phyloP scores from a whole-genome alignment of 331 rosid species.

The Rhamnella rubrinervis region DNA sequence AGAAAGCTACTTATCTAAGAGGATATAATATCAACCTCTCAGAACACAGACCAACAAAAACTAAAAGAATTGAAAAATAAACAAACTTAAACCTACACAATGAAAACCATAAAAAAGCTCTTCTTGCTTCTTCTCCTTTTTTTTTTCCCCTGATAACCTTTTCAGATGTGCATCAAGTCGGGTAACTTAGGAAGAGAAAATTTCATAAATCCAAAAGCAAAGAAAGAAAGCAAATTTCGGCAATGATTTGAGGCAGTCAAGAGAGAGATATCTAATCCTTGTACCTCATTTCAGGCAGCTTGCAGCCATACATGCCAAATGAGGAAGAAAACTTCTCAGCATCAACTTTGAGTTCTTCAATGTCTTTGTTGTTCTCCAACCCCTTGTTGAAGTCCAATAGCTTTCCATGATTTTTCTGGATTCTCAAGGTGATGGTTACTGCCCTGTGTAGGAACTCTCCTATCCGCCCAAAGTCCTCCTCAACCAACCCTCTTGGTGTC shows the following conservation, averaged over 20 bases:
- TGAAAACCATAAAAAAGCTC: constrained; percentile 6
- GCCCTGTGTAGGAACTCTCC: constrained; percentile 98
- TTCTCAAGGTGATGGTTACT: constrained; percentile 62
- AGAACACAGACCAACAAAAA: background rate
- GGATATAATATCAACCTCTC: constrained; percentile 27
- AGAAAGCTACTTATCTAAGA: background rate
- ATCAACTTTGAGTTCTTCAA: constrained; percentile 77
- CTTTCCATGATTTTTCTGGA: constrained; percentile 88
- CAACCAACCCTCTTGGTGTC: constrained; percentile 95
- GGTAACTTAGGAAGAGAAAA: background rate
- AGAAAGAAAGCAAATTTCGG: background rate
- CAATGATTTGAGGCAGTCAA: background rate
- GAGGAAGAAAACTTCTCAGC: constrained; percentile 79
- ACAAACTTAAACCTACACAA: background rate
- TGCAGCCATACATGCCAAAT: constrained; percentile 92
- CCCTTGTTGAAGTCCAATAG: constrained; percentile 99
- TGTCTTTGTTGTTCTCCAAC: constrained; percentile 75
- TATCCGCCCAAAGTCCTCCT: constrained; percentile 93
- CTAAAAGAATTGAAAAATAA: background rate
- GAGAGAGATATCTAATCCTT: constrained; percentile 51
- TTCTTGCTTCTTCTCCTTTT: constrained; percentile 7
- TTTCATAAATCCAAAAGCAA: constrained; percentile 2
- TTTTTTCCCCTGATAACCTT: background rate
- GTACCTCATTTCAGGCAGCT: constrained; percentile 81
- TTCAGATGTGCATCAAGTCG: background rate